Evolutionary conservation across 2,329 filamentous ascomycete genomes (phyloP).

Genomic region (Phialophora macrospora): DNA sequence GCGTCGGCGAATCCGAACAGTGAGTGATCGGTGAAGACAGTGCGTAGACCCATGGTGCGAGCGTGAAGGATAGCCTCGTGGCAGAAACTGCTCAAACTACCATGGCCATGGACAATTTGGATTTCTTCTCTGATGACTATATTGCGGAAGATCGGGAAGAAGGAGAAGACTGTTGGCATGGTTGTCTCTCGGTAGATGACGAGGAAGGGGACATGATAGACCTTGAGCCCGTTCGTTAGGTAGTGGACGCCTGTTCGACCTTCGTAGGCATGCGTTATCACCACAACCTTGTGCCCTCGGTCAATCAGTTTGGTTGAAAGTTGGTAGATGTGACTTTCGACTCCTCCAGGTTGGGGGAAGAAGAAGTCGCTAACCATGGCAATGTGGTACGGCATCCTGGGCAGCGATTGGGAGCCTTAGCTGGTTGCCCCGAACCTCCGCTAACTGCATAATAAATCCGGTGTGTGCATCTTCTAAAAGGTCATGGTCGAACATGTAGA

Average conservation of each 20-base stretch:
- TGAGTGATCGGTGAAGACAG: conserved; percentile 97
- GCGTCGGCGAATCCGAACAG: conserved; percentile 97
- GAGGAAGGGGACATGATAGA: conserved; percentile 96
- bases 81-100: conserved; percentile 87
- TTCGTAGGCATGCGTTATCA: conserved; percentile 94
- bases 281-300: conserved; percentile 95
- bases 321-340: conserved; percentile 99
- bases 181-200: conserved; percentile 93
- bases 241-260: conserved; percentile 91
- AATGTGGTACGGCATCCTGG: conserved; percentile 70
- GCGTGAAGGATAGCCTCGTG: conserved; percentile 95
- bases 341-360: conserved; percentile 93
- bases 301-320: conserved; percentile 96
- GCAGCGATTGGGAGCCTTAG: not conserved
- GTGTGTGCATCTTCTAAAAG: not conserved
- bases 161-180: conserved; percentile 96
- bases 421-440: not conserved
- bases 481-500: not conserved
- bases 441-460: not conserved
- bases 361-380: conserved; percentile 99
- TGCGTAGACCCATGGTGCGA: conserved; percentile 91
- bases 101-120: conserved; percentile 98
- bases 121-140: conserved; percentile 94
- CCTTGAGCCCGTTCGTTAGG: conserved; percentile 95
- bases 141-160: conserved; percentile 96